These are phyloP conservation scores for Exophiala mesophila DNA, from an alignment of 2,329 filamentous ascomycete species.

Conservation along the genomic window DNA sequence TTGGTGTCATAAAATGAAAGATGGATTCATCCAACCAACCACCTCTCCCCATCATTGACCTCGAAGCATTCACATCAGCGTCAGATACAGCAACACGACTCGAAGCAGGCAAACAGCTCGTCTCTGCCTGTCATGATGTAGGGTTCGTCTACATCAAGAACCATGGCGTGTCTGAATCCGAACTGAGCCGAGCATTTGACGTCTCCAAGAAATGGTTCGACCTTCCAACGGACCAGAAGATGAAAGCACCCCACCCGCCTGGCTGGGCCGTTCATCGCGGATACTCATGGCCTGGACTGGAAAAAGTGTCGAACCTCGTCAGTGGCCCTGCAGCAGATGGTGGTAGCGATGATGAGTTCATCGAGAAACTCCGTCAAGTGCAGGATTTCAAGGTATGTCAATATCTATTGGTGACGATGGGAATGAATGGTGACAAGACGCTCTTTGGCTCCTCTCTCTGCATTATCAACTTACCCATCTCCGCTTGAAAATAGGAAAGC, in stretches of 20 bases:
- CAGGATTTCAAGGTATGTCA: conserved; percentile 47
- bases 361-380: conserved; percentile 41
- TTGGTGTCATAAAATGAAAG: no score
- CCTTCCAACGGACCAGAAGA: conserved; percentile 42
- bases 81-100: conserved; percentile 29
- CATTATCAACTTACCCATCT: not conserved
- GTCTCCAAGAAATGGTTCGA: conserved; percentile 43
- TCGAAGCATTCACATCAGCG: conserved; percentile 33
- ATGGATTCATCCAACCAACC: no score
- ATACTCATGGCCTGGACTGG: conserved; percentile 52
- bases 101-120: conserved; percentile 29
- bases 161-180: conserved; percentile 39
- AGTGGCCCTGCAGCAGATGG: no score
- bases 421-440: not conserved
- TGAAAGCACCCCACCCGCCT: conserved; percentile 46
- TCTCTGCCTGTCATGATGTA: conserved; percentile 40
- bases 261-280: conserved; percentile 49
- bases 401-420: not conserved
- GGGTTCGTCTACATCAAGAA: conserved; percentile 48
- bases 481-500: conserved; percentile 39
- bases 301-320: conserved; percentile 49
- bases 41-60: conserved; percentile 40
- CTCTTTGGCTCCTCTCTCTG: not conserved
- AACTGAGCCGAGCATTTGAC: conserved; percentile 42
- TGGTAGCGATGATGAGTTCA: conserved; percentile 38